Evolutionary conservation across 2,329 filamentous ascomycete species (phyloP).

Genomic region (Acephala macrosclerotiorum): DNA sequence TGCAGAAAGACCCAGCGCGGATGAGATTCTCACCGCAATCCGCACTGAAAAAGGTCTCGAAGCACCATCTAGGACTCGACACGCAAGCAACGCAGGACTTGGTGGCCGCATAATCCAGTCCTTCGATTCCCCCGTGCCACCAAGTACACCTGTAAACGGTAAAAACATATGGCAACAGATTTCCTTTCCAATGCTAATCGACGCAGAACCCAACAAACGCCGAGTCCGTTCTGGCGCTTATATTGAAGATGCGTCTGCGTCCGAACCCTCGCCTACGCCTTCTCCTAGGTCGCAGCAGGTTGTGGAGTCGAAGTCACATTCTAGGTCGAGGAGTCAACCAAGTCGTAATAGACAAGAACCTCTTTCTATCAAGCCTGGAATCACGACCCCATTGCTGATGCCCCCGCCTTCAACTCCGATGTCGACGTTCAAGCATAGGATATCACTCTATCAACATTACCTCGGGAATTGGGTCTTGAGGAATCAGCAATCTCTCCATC

Average conservation of each 20-base stretch:
- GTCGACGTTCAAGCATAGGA: slow-evolving; percentile 39
- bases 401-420: slow-evolving; percentile 47
- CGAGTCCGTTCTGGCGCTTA: slow-evolving; percentile 39
- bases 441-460: slow-evolving; percentile 46
- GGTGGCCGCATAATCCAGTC: slow-evolving; percentile 41
- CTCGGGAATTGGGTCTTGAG: slow-evolving; percentile 41
- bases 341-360: slow-evolving; percentile 10
- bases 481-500: slow-evolving; percentile 46
- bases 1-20: slow-evolving; percentile 79
- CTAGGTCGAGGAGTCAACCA: slow-evolving; percentile 8
- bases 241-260: slow-evolving; percentile 39
- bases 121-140: slow-evolving; percentile 42
- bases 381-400: slow-evolving; percentile 49
- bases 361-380: slow-evolving; percentile 20
- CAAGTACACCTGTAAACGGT: slow-evolving; percentile 41
- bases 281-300: slow-evolving; percentile 31
- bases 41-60: slow-evolving; percentile 43
- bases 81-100: slow-evolving; percentile 35
- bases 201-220: slow-evolving; percentile 37
- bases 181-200: slow-evolving; percentile 11
- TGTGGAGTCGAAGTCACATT: slow-evolving; percentile 26
- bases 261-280: slow-evolving; percentile 31
- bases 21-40: slow-evolving; percentile 72
- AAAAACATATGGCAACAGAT: slow-evolving; percentile 8
- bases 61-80: slow-evolving; percentile 36